Evolutionary conservation across 352 stramenopile genomes (phyloP), one percentile per base, ranked within the genome.

Genomic region (Globisporangium sylvaticum): DNA sequence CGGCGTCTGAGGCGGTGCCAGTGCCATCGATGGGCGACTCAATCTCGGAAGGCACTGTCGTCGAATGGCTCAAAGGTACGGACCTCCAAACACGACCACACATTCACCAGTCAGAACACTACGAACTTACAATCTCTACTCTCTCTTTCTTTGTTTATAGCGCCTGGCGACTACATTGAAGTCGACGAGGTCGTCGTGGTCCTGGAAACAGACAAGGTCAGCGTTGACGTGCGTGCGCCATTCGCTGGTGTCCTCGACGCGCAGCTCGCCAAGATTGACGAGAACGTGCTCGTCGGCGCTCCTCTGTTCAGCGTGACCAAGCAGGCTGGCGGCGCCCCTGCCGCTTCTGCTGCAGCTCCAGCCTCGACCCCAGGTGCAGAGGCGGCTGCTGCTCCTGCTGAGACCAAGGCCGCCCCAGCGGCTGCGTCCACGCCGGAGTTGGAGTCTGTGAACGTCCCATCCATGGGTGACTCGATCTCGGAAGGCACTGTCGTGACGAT

Each of bases 151-250:
- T 42, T 18, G 34, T 42, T 18, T 69, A 57, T 64, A 84, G 81
- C 82, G 14, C 81, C 92, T 5, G 98, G 98, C 48, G 97, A 99
- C 66, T 96, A 88, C 42, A 91, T 99, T 37, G 79, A 96, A 31
- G 84, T 81, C 6, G 97, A 99, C 77, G 97, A 99, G 52, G 96
- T 99, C 32, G 92, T 99, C 15, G 89, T 98, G 18, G 90, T 99
- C 7, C 75, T 99, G 9, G 98, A 99, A 84, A 99, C 97, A 5
- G 98, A 99, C 79, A 99, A 99, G 85, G 96, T 93, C 37, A 96
- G 82, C 58, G 89, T 98, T 10, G 91, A 97, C 63, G 90, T 98
- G 31, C 85, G 96, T 22, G 91, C 96, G 50, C 87, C 93, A 4
- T 91, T 98, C 66, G 83, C 86, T 5, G 97, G 97, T 34, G 80